Evolutionary conservation across 495 filamentous ascomycete genomes (phyloP).

Genomic region (Tirmania nivea): DNA sequence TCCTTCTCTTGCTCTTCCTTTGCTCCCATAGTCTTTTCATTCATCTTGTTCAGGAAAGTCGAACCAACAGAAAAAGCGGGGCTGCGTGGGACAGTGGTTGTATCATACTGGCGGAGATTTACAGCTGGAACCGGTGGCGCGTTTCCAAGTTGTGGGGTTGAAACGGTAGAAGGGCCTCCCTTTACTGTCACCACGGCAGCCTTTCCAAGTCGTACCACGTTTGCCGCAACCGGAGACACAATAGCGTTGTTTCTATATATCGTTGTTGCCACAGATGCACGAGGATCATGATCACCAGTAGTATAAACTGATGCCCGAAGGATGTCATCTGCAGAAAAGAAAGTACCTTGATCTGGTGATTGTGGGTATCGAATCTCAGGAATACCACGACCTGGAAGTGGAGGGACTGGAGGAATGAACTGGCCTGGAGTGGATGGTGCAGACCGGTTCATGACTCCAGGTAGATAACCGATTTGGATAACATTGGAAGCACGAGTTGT

Average conservation of each 20-base stretch:
- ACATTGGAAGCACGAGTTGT: constrained; percentile 94
- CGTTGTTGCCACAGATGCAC: constrained; percentile 66
- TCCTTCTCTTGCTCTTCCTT: background rate
- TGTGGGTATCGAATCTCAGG: constrained; percentile 53
- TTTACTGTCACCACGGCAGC: constrained; percentile 82
- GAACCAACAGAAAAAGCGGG: constrained; percentile 40
- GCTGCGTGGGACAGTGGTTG: constrained; percentile 23
- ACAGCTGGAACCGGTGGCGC: constrained; percentile 32
- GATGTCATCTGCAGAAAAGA: constrained; percentile 18
- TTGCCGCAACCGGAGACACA: constrained; percentile 56
- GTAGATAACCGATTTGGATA: constrained; percentile 98
- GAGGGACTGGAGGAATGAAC: constrained; percentile 74
- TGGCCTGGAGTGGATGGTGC: constrained; percentile 57
- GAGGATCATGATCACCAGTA: constrained; percentile 33
- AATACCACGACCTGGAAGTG: constrained; percentile 32
- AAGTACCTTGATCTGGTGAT: constrained; percentile 68
- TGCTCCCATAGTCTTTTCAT: constrained; percentile 20
- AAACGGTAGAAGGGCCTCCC: constrained; percentile 26
- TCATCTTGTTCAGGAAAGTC: constrained; percentile 39
- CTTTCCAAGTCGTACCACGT: constrained; percentile 62
- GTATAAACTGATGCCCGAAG: constrained; percentile 74
- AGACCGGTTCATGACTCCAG: constrained; percentile 85
- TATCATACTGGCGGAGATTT: constrained; percentile 30
- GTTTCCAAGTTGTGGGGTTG: constrained; percentile 22
- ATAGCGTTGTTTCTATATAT: constrained; percentile 78